Base-by-base conservation (phyloP, 495 filamentous ascomycete species). In the Copromyces sp. region DNA sequence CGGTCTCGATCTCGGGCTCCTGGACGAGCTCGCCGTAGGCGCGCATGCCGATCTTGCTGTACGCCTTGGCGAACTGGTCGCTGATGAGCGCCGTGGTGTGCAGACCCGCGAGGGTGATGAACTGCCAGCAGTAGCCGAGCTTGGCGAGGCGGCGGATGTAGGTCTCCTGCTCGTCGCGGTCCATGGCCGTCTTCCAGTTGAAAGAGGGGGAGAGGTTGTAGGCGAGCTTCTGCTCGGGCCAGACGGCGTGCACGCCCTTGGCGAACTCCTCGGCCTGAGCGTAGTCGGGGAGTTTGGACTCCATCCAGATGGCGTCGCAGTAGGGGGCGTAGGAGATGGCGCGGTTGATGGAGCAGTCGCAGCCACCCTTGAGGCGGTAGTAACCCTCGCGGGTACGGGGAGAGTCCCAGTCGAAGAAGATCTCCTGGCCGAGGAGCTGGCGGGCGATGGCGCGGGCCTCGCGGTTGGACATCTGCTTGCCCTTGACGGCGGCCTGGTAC, bases 151-250 rank as follows among this genome's bases (percentile, higher is more conserved):
- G 93, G 73, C 90, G 84, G 85, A 99, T 98, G 84, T 98, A 99
- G 29, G 96, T 98, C 83, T 97, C 93, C 83, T 99, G 96, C 81
- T 98, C 96, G 65, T 90, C 86, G 75, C 91, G 88, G 38, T 92
- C 86, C 96, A 99, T 99, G 79, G 96, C 95, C 61, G 94, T 85
- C 86, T 98, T 98, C 95, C 95, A 99, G 89, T 98, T 98, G 90
- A 99, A 99, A 45, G 94, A 97, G 38, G 96, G 96, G 0, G 94
- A 97, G 70, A 99, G 90, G 85, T 98, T 98, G 85, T 98, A 99
- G 6, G 95, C 90, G 61, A 98, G 90, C 82, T 99, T 99, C 82
- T 97, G 92, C 85, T 99, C 92, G 11, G 95, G 95, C 91, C 91
- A 98, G 24, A 94, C 92, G 68, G 93, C 91, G 81, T 98, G 95